Evolutionary conservation across 352 stramenopile genomes (phyloP), one percentile per base, ranked within the genome.

Genomic region (Pythium apleroticum): DNA sequence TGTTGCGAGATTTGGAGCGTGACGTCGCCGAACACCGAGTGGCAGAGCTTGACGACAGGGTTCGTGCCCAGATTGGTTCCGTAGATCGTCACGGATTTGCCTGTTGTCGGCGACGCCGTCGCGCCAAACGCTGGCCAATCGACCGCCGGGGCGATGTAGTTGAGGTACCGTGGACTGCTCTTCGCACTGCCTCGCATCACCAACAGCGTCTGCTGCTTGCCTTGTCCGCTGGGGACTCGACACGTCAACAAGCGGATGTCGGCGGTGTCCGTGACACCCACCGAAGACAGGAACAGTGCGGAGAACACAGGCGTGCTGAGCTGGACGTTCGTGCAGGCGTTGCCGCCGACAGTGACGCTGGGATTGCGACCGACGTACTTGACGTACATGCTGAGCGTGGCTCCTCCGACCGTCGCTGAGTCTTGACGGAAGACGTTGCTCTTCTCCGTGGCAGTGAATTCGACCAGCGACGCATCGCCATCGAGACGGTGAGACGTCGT

Each of bases 51-150:
- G 12, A 88, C 30, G 19, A 43, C 39, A 17, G 80, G 80, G 55
- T 80, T 84, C 3, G 65, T 75, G 31, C 83, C 83, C 24, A 90
- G 77, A 58, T 91, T 86, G 0, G 66, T 74, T 39, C 80, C 80
- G 33, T 66, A 71, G 15, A 88, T 52, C 3, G 64, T 68, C 27
- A 89, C 61, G 0, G 41, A 57, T 55, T 84, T 88, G 25, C 82
- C 82, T 10, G 12, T 52, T 0, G 80, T 89, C n/a, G 77, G 55
- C 0, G 74, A 43, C 22, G 30, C 64, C 25, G 63, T 76, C 0
- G 80, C 74, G 52, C 52, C 64, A 48, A 68, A 77, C 15, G 55
- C 55, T 6, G 22, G 10, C 80, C 80, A 89, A 52, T 86, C 59
- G 3, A 83, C 66, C 7, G 9, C 66, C 4, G 80, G 80, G 17